phyloP scores from a whole-genome alignment of 116 monocot genomes.

The Dioscorea cayenensis region DNA sequence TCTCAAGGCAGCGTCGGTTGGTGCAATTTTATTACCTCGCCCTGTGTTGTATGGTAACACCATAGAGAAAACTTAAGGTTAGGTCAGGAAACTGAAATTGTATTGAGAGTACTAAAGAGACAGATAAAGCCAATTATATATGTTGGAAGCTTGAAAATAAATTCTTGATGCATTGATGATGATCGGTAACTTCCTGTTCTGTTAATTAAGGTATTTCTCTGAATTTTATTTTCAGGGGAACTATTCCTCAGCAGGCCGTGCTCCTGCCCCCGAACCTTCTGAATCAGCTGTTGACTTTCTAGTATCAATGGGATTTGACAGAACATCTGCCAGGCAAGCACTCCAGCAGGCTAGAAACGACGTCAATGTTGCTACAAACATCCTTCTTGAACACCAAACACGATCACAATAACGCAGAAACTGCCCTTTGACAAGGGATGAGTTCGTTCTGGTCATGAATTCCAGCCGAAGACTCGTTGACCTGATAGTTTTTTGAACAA shows the following conservation, averaged over 20 bases:
- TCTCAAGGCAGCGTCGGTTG: too few relatives aligned
- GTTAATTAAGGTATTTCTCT: too few relatives aligned
- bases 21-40: too few relatives aligned
- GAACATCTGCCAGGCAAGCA: constrained; percentile 69
- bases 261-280: constrained; percentile 36
- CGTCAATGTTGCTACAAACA: constrained; percentile 75
- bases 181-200: too few relatives aligned
- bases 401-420: constrained; percentile 14
- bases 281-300: constrained; percentile 63
- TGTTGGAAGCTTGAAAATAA: too few relatives aligned
- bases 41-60: too few relatives aligned
- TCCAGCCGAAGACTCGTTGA: not conserved
- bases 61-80: too few relatives aligned
- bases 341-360: constrained; percentile 74
- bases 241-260: constrained; percentile 19
- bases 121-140: too few relatives aligned
- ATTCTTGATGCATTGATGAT: too few relatives aligned
- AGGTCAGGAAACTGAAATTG: too few relatives aligned
- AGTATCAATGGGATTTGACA: constrained; percentile 92
- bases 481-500: not conserved
- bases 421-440: not conserved
- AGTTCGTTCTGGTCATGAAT: not conserved
- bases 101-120: too few relatives aligned
- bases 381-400: constrained; percentile 79
- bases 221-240: constrained; percentile 16